These are phyloP conservation scores for Verticillium isaacii DNA, from an alignment of 2,329 filamentous ascomycete genomes.

Conservation along the genomic window DNA sequence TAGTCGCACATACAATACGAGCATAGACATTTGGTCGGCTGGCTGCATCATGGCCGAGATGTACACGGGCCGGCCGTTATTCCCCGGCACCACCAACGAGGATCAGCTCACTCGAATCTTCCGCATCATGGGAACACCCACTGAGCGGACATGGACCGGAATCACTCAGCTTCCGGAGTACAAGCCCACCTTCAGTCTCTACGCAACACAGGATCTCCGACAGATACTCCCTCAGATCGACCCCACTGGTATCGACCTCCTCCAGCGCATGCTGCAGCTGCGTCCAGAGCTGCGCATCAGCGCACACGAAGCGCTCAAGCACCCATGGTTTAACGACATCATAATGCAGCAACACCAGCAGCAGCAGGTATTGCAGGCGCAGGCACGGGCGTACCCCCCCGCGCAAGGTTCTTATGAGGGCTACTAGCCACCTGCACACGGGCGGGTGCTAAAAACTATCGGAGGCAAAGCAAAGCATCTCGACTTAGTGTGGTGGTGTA, in stretches of 20 bases:
- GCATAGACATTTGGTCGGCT: slow-evolving; percentile 98
- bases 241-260: slow-evolving; percentile 75
- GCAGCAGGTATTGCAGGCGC: slow-evolving; percentile 36
- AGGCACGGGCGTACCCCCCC: slow-evolving; percentile 33
- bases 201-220: slow-evolving; percentile 84
- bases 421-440: slow-evolving; percentile 26
- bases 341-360: slow-evolving; percentile 51
- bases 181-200: slow-evolving; percentile 91
- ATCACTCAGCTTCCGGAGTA: slow-evolving; percentile 97
- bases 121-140: slow-evolving; percentile 96
- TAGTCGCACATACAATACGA: slow-evolving; percentile 96
- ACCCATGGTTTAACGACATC: slow-evolving; percentile 87
- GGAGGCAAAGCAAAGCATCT: neutral
- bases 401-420: slow-evolving; percentile 24
- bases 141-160: slow-evolving; percentile 90
- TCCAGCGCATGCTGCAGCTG: slow-evolving; percentile 87
- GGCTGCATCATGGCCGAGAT: slow-evolving; percentile 99
- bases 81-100: slow-evolving; percentile 96
- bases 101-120: slow-evolving; percentile 97
- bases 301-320: slow-evolving; percentile 78
- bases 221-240: slow-evolving; percentile 90
- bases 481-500: neutral
- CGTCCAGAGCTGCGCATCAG: slow-evolving; percentile 88
- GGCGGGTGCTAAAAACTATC: slow-evolving; percentile 25
- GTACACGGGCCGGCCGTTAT: slow-evolving; percentile 93